These are phyloP conservation scores for Narthecium ossifragum DNA, from an alignment of 106 monocot species.

Conservation along the genomic window DNA sequence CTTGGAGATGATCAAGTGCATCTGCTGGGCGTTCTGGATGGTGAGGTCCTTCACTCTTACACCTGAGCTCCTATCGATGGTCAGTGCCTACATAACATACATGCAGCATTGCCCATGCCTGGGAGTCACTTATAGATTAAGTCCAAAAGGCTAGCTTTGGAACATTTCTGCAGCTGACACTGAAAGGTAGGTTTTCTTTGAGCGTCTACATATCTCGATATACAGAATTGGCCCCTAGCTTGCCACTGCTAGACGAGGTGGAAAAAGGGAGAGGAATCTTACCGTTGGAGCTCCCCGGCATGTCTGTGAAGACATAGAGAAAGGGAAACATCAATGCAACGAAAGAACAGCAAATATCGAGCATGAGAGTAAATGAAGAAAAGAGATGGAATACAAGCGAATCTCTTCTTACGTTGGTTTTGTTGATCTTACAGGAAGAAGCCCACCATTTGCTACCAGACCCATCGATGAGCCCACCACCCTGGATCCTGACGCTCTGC, in stretches of 20 bases:
- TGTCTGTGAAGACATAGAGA: constrained; percentile 41
- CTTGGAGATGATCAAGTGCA: constrained; percentile 56
- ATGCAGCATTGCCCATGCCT: too few species aligned
- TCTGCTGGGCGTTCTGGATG: constrained; percentile 81
- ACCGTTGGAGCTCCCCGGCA: constrained; percentile 97
- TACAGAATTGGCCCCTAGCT: too few species aligned
- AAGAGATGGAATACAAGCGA: neutral
- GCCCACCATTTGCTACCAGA: constrained; percentile 98
- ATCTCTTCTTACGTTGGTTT: constrained; percentile 51
- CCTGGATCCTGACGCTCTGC: constrained; percentile 47
- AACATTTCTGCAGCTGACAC: too few species aligned
- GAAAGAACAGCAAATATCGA: neutral
- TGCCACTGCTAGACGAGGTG: too few species aligned
- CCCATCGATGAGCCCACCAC: constrained; percentile 83
- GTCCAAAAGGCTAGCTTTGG: too few species aligned
- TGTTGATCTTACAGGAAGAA: constrained; percentile 87
- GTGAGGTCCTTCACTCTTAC: constrained; percentile 54
- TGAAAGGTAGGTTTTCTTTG: too few species aligned
- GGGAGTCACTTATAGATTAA: too few species aligned
- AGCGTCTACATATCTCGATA: too few species aligned
- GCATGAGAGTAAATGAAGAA: neutral
- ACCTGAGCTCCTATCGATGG: constrained; percentile 63
- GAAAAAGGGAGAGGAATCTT: constrained; percentile 12
- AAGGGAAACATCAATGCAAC: neutral
- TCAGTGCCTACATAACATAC: constrained; percentile 47